These are phyloP conservation scores for Aureobasidium namibiae DNA, from an alignment of 2,329 filamentous ascomycete genomes.

Conservation along the genomic window DNA sequence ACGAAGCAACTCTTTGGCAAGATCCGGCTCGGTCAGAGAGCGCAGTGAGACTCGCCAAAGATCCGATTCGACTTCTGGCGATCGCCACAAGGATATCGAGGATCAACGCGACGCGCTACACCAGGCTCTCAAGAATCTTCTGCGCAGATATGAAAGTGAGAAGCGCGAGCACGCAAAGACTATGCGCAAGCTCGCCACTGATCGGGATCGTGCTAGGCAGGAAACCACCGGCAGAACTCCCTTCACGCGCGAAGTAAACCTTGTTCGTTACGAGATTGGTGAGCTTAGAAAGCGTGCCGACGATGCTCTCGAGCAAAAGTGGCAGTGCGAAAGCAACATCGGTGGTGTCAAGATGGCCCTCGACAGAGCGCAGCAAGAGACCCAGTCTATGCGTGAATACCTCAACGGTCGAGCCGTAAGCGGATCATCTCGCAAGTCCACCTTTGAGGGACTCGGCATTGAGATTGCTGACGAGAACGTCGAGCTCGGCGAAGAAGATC, in stretches of 20 bases:
- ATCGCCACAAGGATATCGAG: slow-evolving; percentile 77
- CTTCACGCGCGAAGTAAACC: slow-evolving; percentile 75
- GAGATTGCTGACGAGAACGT: slow-evolving; percentile 13
- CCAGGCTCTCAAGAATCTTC: slow-evolving; percentile 71
- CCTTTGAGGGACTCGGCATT: slow-evolving; percentile 14
- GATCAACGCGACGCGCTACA: slow-evolving; percentile 89
- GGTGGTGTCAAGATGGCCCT: slow-evolving; percentile 90
- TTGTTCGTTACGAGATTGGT: slow-evolving; percentile 75
- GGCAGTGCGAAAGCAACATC: slow-evolving; percentile 87
- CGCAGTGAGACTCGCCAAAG: slow-evolving; percentile 30
- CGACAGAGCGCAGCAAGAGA: slow-evolving; percentile 90
- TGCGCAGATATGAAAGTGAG: slow-evolving; percentile 79
- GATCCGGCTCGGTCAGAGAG: slow-evolving; percentile 31
- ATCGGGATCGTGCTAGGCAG: slow-evolving; percentile 61
- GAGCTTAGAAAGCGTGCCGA: slow-evolving; percentile 79
- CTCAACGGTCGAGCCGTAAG: slow-evolving; percentile 9
- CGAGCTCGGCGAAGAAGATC: slow-evolving; percentile 25
- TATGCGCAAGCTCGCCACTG: slow-evolving; percentile 65
- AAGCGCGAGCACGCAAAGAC: slow-evolving; percentile 76
- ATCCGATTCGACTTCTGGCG: slow-evolving; percentile 34
- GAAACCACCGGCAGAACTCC: slow-evolving; percentile 64
- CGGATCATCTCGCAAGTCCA: not conserved
- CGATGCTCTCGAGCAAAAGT: slow-evolving; percentile 91
- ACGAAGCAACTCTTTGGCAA: slow-evolving; percentile 21
- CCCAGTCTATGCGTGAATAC: slow-evolving; percentile 68